Conservation (phyloP, 2,329 filamentous ascomycete genomes). For the Penicillium vulpinum region DNA sequence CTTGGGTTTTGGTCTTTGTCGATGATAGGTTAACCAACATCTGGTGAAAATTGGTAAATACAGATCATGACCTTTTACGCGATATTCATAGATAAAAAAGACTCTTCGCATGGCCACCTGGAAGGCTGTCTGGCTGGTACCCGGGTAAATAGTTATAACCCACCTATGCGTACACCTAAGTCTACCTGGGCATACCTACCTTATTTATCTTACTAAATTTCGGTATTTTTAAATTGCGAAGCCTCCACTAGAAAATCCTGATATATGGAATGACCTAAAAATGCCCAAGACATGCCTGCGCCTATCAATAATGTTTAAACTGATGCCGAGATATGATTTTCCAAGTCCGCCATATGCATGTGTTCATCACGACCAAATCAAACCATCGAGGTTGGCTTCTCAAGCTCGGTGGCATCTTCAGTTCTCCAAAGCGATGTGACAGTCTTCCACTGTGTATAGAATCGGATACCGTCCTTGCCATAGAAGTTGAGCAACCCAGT, state of each 20-base stretch:
- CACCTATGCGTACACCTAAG: too few species aligned
- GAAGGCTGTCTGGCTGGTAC: too few species aligned
- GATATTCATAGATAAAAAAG: too few species aligned
- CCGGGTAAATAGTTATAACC: too few species aligned
- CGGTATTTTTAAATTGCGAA: neutral
- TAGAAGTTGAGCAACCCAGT: conserved; percentile 61
- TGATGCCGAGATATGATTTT: neutral
- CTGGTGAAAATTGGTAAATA: too few species aligned
- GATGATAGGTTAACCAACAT: too few species aligned
- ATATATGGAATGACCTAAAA: neutral
- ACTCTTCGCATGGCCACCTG: too few species aligned
- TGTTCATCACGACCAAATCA: neutral
- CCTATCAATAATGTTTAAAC: neutral
- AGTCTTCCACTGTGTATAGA: conserved; percentile 6
- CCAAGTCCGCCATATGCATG: neutral
- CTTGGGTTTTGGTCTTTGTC: too few species aligned
- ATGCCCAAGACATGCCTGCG: neutral
- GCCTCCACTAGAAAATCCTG: neutral
- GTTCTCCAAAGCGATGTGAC: conserved; percentile 4
- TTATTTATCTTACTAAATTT: neutral
- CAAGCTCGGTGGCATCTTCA: conserved; percentile 2
- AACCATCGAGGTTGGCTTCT: conserved; percentile 1
- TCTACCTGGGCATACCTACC: neutral
- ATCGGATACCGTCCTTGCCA: conserved; percentile 1
- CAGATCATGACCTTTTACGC: too few species aligned